Percentiles rank a stretch among this genome's conserved stretches.
These are phyloP conservation scores for Paraleonurus japonicus DNA, from an alignment of 257 asterid species.

Conservation along the genomic window DNA sequence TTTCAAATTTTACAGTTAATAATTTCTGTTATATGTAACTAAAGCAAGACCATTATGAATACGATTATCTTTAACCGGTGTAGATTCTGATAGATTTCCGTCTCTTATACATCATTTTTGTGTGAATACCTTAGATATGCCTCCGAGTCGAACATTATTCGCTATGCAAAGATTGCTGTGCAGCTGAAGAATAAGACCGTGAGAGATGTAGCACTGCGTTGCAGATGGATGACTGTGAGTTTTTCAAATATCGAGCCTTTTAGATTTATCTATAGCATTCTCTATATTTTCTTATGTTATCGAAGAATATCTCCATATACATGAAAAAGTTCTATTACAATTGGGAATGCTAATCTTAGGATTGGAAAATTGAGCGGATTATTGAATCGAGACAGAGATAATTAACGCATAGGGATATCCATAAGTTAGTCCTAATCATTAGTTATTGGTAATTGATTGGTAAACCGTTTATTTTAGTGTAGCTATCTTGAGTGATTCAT, in stretches of 20 bases:
- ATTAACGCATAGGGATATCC: background rate
- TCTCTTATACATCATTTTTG: background rate
- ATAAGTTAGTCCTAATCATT: background rate
- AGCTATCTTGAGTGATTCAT: conserved; percentile 29
- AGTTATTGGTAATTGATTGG: conserved; percentile 16
- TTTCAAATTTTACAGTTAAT: too few relatives aligned
- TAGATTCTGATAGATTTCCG: background rate
- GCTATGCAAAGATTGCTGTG: conserved; percentile 90
- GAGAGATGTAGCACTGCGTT: conserved; percentile 94
- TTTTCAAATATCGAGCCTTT: background rate
- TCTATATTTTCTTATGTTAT: background rate
- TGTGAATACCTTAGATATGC: conserved; percentile 55
- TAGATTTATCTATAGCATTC: background rate
- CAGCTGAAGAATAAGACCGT: conserved; percentile 74
- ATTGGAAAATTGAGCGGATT: background rate
- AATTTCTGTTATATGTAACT: too few relatives aligned
- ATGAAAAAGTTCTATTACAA: background rate
- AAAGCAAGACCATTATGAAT: too few relatives aligned
- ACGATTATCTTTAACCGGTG: background rate
- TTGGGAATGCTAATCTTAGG: background rate
- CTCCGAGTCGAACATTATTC: conserved; percentile 62
- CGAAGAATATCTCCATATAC: background rate
- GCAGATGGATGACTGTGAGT: conserved; percentile 93
- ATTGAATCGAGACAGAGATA: background rate
- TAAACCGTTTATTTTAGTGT: conserved; percentile 13